A percentile compares a stretch with the other conserved stretches of the same genome.
Evolutionary conservation across 176 grass and related monocot genomes (phyloP).

Genomic region (Carex parvula): DNA sequence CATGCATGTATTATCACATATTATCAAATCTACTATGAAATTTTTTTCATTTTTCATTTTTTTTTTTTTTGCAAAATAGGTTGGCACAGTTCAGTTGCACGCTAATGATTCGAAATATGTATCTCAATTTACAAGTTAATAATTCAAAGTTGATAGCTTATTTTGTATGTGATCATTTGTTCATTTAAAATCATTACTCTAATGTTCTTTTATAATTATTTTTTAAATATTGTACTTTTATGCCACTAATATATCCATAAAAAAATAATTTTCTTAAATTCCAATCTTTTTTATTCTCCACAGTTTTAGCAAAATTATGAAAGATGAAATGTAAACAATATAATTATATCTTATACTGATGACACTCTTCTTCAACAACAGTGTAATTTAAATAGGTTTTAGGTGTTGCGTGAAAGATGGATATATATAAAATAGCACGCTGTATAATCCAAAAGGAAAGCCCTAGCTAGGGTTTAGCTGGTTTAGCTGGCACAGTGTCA

Average conservation of each 20-base stretch:
- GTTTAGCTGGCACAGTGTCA: slow-evolving; percentile 57
- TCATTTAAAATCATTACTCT: background rate
- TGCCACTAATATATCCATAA: background rate
- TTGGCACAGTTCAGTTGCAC: no score
- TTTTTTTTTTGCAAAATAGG: no score
- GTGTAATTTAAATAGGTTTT: slow-evolving; percentile 18
- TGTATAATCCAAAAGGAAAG: slow-evolving; percentile 53
- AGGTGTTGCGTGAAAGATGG: background rate
- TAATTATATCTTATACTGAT: background rate
- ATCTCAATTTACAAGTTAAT: background rate
- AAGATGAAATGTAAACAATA: no score
- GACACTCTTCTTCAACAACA: background rate
- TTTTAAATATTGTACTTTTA: background rate
- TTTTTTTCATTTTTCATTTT: no score
- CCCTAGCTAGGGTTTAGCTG: slow-evolving; percentile 47
- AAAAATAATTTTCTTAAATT: background rate
- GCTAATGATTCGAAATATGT: background rate
- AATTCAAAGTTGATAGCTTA: background rate
- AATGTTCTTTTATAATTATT: background rate
- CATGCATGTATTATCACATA: no score
- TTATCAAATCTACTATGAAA: no score
- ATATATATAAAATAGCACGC: slow-evolving; percentile 10
- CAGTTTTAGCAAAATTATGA: no score
- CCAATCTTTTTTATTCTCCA: background rate
- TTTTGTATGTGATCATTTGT: background rate